Evolutionary conservation across 192 early-diverging fungal genomes (phyloP), one percentile per base, ranked within the genome.

Genomic region (Entomortierella chlamydospora): DNA sequence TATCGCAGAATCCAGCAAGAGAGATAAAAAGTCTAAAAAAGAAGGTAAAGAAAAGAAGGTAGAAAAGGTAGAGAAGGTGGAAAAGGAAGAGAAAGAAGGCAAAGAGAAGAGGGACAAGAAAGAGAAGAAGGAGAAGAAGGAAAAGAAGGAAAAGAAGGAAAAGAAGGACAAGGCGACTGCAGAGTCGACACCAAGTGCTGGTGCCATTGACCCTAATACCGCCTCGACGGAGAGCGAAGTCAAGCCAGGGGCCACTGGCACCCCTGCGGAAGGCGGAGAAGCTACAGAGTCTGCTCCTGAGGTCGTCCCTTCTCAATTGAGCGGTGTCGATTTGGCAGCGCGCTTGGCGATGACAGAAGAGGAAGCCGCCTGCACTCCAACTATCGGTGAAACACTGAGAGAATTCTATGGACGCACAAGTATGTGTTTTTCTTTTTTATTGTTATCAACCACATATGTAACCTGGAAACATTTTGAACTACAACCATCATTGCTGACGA

Each of bases 321-420:
- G 76, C 43, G 76, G 76, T 25, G 76, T 79, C 8, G 76, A 79
- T 66, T 50, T 73, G 17, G 72, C 71, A 15, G 79, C 79, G 5
- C 79, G 79, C 33, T 20, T 74, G 50, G 76, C 76, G 17, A 79
- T 78, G 66, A 82, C 74, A 6, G 83, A 82, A 30, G 83, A 82
- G 26, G 81, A 84, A 57, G 70, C 73, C 18, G 50, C 81, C 13
- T 66, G 67, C 64, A 77, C 82, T 0, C 84, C 84, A 1, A 81
- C 64, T 13, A 78, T 81, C 34, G 78, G 81, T n/a, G 84, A 85
- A 56, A 72, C 70, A 0, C 61, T 85, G 51, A 65, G 69, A n/a
- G 84, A 83, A 42, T 85, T 83, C 30, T 85, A 85, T 58, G 84
- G 77, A 20, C 73, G 84, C 34, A 85, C 81, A 18, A 76, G 83